Base-by-base conservation (phyloP, 371 early-diverging fungal species). In the Saksenaea oblongispora region DNA sequence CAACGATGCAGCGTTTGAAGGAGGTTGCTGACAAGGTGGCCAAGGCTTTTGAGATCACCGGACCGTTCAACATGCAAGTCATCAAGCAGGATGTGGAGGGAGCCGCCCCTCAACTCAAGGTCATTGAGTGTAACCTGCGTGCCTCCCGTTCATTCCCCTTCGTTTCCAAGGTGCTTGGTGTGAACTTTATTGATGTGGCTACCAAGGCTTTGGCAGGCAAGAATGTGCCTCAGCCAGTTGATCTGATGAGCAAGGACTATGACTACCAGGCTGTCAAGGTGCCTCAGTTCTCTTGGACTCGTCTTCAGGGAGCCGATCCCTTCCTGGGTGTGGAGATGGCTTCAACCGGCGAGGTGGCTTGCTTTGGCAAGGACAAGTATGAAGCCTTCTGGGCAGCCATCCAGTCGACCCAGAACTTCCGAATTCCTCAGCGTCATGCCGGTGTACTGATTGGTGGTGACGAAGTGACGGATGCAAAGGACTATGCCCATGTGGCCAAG, bases 291-390 rank as follows among this genome's bases (percentile, higher is more conserved):
- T 89, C 89, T 34, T 97, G 93, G 91, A 93, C 93, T 54, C 93
- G 98, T 61, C 84, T 97, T 54, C 88, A 88, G 7, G 96, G 98
- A 51, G 96, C 98, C 28, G 98, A 97, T 72, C 96, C 98, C 37
- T 87, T 94, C 80, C 82, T 97, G 54, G 96, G 96, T 58, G 98
- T 97, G 42, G 98, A 97, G 73, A 97, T 97, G 96, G 92, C 95
- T n/a, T 94, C 95, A 9, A 97, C 98, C 1, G 98, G 98, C 63
- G 98, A 97, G 82, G 96, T 97, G 26, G 98, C 98, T 0, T 95
- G 96, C 82, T 97, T 97, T 64, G 98, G 98, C 31, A 79, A 85
- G 22, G 90, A 93, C 67, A 89, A 94, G 62, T 84, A 90, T 55
- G 93, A 95, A 66, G 95, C 96, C 15, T 95, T 90, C 80, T 79